These are phyloP conservation scores for Fusarium sp. DNA, from an alignment of 2,329 filamentous ascomycete species.

Conservation along the genomic window DNA sequence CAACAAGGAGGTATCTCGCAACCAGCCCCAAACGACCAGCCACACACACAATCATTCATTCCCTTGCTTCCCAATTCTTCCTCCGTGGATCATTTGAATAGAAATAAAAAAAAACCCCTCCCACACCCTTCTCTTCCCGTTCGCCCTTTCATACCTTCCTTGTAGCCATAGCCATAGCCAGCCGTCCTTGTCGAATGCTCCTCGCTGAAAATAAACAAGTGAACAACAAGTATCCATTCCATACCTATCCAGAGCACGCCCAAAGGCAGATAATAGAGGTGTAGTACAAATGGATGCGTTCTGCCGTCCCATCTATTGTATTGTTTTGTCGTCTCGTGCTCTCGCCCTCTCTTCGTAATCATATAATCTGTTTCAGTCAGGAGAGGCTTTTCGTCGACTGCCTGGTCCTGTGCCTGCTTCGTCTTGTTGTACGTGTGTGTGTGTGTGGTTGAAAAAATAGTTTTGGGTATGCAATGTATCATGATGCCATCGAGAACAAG, in stretches of 20 bases:
- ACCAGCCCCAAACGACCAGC: slow-evolving; percentile 24
- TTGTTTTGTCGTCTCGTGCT: slow-evolving; percentile 1
- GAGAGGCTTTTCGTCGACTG: background rate
- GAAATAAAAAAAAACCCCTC: slow-evolving; percentile 1
- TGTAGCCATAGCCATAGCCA: slow-evolving; percentile 11
- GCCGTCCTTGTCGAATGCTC: slow-evolving; percentile 33
- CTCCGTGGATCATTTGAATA: slow-evolving; percentile 20
- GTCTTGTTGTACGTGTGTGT: background rate
- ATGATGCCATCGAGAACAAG: background rate
- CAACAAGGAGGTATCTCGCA: slow-evolving; percentile 37
- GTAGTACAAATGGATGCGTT: slow-evolving; percentile 4
- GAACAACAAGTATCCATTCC: slow-evolving; percentile 14
- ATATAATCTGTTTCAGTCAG: background rate
- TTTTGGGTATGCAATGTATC: background rate
- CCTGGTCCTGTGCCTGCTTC: background rate
- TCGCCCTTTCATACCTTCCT: background rate
- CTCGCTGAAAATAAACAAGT: slow-evolving; percentile 33
- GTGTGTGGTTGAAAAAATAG: background rate
- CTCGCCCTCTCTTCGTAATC: background rate
- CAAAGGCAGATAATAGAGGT: slow-evolving; percentile 14
- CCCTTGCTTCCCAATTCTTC: slow-evolving; percentile 4
- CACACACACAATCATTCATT: slow-evolving; percentile 12
- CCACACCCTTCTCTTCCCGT: slow-evolving; percentile 1
- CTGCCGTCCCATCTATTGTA: slow-evolving; percentile 3
- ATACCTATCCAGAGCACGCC: slow-evolving; percentile 17